Evolutionary conservation across 345 rosid genomes (phyloP).

Genomic region (Salix purpurea): DNA sequence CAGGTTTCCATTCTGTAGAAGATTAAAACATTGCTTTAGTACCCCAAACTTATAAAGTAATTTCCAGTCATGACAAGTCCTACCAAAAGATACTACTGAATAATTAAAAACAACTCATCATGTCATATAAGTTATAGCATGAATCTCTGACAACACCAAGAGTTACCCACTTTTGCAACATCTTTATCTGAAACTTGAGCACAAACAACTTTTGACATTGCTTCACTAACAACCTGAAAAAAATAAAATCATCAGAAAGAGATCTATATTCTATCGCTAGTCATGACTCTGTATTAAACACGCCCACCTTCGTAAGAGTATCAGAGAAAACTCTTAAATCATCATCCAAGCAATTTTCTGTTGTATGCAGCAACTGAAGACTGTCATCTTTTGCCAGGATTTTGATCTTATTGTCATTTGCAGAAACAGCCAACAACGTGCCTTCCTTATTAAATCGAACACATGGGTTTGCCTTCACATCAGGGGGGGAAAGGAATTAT

Average conservation of each 20-base stretch:
- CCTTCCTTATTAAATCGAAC: slow-evolving; percentile 31
- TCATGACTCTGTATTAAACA: background rate
- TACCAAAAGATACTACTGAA: background rate
- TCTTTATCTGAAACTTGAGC: slow-evolving; percentile 14
- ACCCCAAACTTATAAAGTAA: background rate
- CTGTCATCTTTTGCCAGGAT: slow-evolving; percentile 19
- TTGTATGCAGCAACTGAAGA: background rate
- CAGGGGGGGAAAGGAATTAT: background rate
- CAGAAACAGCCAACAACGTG: slow-evolving; percentile 20
- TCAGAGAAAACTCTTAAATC: slow-evolving; percentile 20
- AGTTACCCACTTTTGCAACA: slow-evolving; percentile 13
- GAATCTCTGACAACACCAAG: background rate
- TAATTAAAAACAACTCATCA: background rate
- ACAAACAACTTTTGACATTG: slow-evolving; percentile 18
- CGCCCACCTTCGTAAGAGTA: slow-evolving; percentile 31
- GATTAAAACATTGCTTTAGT: background rate
- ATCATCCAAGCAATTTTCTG: slow-evolving; percentile 12
- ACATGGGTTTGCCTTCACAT: slow-evolving; percentile 22
- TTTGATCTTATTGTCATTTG: slow-evolving; percentile 24
- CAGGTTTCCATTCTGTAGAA: slow-evolving; percentile 15
- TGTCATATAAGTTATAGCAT: background rate
- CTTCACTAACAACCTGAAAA: slow-evolving; percentile 15
- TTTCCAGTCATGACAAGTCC: background rate
- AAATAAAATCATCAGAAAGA: slow-evolving; percentile 6
- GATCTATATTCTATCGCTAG: background rate